Evolutionary conservation across 371 early-diverging fungal genomes (phyloP).

Genomic region (Batkoa obscura): DNA sequence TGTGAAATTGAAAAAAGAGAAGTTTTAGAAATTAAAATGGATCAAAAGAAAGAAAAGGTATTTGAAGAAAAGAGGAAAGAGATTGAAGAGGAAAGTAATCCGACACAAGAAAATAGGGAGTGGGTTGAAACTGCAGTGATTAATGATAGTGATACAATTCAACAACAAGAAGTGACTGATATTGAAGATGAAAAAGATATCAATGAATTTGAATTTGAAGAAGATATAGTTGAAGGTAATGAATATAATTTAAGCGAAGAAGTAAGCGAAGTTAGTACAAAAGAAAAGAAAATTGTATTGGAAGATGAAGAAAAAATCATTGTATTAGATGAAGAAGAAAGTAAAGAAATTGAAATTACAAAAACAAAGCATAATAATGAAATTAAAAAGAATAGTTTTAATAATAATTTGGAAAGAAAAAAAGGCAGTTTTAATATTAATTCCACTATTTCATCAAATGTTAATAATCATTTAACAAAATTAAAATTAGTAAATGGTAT

Average conservation of each 20-base stretch:
- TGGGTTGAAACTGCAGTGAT: not conserved
- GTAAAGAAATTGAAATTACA: not conserved
- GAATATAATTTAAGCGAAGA: no score
- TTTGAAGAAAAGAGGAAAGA: not conserved
- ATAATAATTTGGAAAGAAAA: not conserved
- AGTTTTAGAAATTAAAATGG: not conserved
- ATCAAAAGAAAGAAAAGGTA: not conserved
- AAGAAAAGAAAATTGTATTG: no score
- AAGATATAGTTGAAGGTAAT: no score
- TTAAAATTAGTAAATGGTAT: not conserved
- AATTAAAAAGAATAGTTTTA: no score
- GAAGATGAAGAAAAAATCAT: not conserved
- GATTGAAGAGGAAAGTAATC: not conserved
- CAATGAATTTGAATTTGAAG: no score
- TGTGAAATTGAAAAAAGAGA: not conserved
- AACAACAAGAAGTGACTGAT: no score
- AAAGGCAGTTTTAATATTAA: not conserved
- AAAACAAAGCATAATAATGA: not conserved
- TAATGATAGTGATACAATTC: not conserved
- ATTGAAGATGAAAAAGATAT: no score
- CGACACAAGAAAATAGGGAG: not conserved
- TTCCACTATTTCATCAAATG: not conserved
- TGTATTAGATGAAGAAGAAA: not conserved
- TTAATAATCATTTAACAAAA: not conserved
- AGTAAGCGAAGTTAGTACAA: no score